Evolutionary conservation across 352 stramenopile genomes (phyloP), one percentile per base, ranked within the genome.

Genomic region (Thalassiosira ordinaria): DNA sequence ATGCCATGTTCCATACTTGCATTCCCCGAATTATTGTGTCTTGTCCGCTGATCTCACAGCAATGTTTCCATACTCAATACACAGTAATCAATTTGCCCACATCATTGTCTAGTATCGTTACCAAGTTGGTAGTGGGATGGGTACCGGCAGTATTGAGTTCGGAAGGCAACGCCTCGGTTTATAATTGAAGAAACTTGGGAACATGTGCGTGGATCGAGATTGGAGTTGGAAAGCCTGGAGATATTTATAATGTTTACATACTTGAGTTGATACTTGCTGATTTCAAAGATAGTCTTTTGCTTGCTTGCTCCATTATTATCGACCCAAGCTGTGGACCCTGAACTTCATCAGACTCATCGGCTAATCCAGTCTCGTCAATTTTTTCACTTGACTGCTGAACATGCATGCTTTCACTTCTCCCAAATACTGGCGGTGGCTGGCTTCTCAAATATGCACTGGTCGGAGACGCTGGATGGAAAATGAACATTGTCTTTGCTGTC

Each of bases 41-140:
- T 22, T 47, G 31, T 52, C 29, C 51, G 6, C 22, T 53, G 49
- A 65, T 63, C 20, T 57, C 51, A 51, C 79, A 59, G 16, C 85
- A 82, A 65, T 92, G 87, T 18, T 85, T 84, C 87, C 87, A 92
- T 53, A 92, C 74, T 68, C 91, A 83, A 67, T 88, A 88, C 0
- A 91, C 85, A 59, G 87, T 84, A 69, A 91, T 92, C 31, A 91
- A 72, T 27, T 46, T 55, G 31, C 85, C 85, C 0, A 91, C 71
- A 73, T 92, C 85, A 20, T 49, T 85, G 35, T 88, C 80, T 16
- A 92, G 63, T 22, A 92, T 18, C 27, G 85, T 90, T 3, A 87
- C 61, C 11, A 92, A 62, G 39, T 78, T 56, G 16, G 85, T 91
- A 1, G 73, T 82, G 6, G 82, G 75, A 83, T 92, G 79, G 24